These are phyloP conservation scores for Mycena rebaudengoi DNA, from an alignment of 768 basidiomycete genomes.

Conservation along the genomic window DNA sequence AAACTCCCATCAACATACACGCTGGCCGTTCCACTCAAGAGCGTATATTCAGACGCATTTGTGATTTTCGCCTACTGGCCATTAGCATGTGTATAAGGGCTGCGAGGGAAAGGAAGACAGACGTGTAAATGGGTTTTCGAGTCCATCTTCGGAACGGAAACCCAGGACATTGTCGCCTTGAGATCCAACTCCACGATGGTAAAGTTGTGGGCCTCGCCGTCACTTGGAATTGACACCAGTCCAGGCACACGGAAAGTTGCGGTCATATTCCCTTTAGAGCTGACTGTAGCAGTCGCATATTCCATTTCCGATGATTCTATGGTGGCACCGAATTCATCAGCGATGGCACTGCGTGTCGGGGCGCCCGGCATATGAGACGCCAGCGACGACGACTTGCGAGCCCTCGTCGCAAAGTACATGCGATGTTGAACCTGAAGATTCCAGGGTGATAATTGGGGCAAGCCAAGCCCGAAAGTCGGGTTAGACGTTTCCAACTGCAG, in stretches of 20 bases:
- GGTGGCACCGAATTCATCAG: too few relatives aligned
- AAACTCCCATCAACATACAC: constrained; percentile 41
- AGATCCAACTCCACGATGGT: constrained; percentile 36
- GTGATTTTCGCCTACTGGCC: constrained; percentile 36
- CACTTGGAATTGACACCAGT: constrained; percentile 34
- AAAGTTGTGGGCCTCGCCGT: constrained; percentile 35
- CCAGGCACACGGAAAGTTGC: constrained; percentile 39
- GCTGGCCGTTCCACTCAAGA: constrained; percentile 34
- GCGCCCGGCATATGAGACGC: background rate
- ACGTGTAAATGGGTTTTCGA: constrained; percentile 35
- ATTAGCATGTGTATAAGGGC: background rate
- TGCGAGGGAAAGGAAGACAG: background rate
- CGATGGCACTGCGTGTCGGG: background rate
- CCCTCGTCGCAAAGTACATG: background rate
- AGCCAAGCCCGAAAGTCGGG: constrained; percentile 29
- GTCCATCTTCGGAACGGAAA: constrained; percentile 38
- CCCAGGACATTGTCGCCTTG: constrained; percentile 36
- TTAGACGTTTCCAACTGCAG: constrained; percentile 33
- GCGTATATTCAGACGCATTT: constrained; percentile 37
- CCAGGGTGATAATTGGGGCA: constrained; percentile 29
- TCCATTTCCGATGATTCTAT: too few relatives aligned
- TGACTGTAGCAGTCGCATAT: constrained; percentile 3
- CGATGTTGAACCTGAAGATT: constrained; percentile 6
- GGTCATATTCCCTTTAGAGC: constrained; percentile 33
- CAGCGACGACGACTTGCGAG: background rate